Base-by-base conservation (phyloP, 176 grass and related monocot species). In the Carex scoparia region DNA sequence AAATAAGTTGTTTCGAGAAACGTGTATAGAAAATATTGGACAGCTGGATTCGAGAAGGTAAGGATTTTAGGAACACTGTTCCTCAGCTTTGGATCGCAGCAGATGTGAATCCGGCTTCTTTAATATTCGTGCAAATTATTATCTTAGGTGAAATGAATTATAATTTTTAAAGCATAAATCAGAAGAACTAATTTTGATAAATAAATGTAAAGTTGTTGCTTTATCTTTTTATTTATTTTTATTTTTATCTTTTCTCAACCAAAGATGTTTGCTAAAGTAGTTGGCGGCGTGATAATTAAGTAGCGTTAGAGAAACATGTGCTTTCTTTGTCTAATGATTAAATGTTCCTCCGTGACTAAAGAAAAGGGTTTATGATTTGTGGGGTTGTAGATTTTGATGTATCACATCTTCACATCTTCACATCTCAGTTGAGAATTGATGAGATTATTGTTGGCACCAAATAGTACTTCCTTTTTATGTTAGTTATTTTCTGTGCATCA, bases 251-350 rank as follows among this genome's bases (percentile, higher is more conserved):
- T 70, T 70, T 79, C 33, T 58, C 53, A 79, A 78, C 53, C 74
- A 35, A 13, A 79, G 53, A 79, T 58, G 74, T 79, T 79, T 58
- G 74, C 57, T 63, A 82, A 82, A 82, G 79, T 65, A 82, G 61
- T 65, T 82, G 79, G 79, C 79, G 79, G 79, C 79, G 79, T 82
- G 61, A 82, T 82, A 49, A 82, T 82, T 82, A 82, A 82, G 42
- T 82, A 63, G 35, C 57, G 60, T 65, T 82, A 48, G 58, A 65
- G 37, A 65, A 82, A 82, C 60, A 82, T 81, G 60, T 82, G 59
- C 16, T 82, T 61, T 65, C 61, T 46, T 82, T 82, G 8, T 65
- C 79, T 82, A 82, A 82, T 82, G 38, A 82, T 81, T 81, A 49
- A 15, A 65, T 79, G 53, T 79, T 60, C 38, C 56, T 65, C 61